A percentile compares a stretch with the other conserved stretches of the same genome.
phyloP scores from a whole-genome alignment of 2,329 filamentous ascomycete genomes.

The Erysiphe neolycopersici region DNA sequence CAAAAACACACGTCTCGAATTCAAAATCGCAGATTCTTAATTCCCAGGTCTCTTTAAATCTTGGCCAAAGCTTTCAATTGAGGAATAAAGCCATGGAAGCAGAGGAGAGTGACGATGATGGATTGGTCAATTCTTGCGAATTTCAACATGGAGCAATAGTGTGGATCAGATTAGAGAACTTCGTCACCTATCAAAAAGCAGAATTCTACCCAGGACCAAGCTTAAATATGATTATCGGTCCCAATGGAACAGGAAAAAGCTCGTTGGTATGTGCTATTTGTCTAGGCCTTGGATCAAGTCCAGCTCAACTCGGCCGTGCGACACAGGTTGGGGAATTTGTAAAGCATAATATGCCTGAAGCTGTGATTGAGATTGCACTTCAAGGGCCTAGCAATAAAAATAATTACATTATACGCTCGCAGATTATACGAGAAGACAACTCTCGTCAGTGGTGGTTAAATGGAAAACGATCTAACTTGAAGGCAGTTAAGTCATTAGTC shows the following conservation, averaged over 20 bases:
- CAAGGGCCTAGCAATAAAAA: slow-evolving; percentile 26
- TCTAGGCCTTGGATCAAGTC: slow-evolving; percentile 62
- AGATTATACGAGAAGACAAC: slow-evolving; percentile 61
- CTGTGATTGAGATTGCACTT: slow-evolving; percentile 75
- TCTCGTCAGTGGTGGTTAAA: slow-evolving; percentile 57
- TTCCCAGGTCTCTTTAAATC: no score
- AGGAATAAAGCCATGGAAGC: no score
- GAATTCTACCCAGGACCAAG: slow-evolving; percentile 81
- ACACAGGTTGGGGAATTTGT: slow-evolving; percentile 73
- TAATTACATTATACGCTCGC: slow-evolving; percentile 51
- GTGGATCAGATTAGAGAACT: slow-evolving; percentile 61
- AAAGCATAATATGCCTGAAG: slow-evolving; percentile 58
- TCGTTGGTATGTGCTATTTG: slow-evolving; percentile 94
- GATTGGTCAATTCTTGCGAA: neutral
- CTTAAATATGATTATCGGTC: slow-evolving; percentile 94
- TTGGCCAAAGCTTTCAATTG: no score
- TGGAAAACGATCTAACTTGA: slow-evolving; percentile 31
- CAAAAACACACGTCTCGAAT: neutral
- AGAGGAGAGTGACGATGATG: no score
- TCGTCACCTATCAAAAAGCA: slow-evolving; percentile 81
- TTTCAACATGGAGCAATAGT: slow-evolving; percentile 53
- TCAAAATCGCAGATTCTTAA: neutral
- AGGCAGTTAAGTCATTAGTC: slow-evolving; percentile 39
- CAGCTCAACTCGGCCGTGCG: slow-evolving; percentile 61
- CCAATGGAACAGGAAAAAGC: slow-evolving; percentile 96